phyloP scores from a whole-genome alignment of 176 grass and related monocot genomes.

The Oryza glumipatula region DNA sequence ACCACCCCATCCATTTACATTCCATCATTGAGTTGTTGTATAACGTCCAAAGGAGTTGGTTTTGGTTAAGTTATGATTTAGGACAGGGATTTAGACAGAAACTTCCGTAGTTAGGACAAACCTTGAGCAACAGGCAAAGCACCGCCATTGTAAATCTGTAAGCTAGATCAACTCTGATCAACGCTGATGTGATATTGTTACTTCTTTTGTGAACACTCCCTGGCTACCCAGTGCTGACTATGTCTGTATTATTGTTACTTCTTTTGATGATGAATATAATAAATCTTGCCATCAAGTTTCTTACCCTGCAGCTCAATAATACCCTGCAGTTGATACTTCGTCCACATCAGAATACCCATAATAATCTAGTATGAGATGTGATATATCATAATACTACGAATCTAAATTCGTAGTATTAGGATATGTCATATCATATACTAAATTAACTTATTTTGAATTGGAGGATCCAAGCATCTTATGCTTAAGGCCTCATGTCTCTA shows the following conservation, averaged over 20 bases:
- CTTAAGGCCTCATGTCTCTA: no score
- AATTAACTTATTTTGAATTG: no score
- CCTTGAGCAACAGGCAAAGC: constrained; percentile 4
- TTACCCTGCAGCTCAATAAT: neutral
- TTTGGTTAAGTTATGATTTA: constrained; percentile 33
- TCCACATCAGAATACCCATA: no score
- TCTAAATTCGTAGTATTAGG: no score
- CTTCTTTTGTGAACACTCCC: neutral
- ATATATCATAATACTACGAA: no score
- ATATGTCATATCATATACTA: no score
- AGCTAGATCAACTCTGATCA: neutral
- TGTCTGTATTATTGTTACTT: neutral
- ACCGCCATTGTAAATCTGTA: constrained; percentile 46
- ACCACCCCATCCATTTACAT: neutral
- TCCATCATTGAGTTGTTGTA: constrained; percentile 39
- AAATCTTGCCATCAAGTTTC: neutral
- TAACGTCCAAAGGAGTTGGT: constrained; percentile 16
- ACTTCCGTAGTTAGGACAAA: constrained; percentile 36
- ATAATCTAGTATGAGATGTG: no score
- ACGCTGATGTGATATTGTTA: neutral
- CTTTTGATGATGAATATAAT: neutral
- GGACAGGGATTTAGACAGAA: constrained; percentile 29
- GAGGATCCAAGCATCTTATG: no score
- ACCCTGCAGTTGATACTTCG: neutral
- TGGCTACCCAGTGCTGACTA: neutral